Evolutionary conservation across 2,329 filamentous ascomycete species (phyloP).

Genomic region (Fusarium torreyae): DNA sequence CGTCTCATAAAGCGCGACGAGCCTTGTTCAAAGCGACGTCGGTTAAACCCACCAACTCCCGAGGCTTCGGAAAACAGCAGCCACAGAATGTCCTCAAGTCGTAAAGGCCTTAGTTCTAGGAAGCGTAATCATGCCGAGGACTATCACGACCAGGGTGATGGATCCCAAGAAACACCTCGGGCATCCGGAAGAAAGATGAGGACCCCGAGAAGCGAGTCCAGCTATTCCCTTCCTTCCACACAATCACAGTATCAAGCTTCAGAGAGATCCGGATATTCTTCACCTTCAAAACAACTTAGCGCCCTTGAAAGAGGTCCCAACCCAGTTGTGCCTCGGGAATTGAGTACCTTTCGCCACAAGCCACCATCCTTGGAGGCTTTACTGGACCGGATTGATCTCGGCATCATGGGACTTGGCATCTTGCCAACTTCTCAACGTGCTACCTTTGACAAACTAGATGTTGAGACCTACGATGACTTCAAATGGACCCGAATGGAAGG

Average conservation of each 20-base stretch:
- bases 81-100: slow-evolving; percentile 5
- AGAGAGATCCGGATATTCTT: slow-evolving; percentile 19
- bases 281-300: slow-evolving; percentile 19
- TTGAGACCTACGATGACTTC: slow-evolving; percentile 10
- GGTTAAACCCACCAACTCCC: slow-evolving; percentile 16
- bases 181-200: slow-evolving; percentile 1
- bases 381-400: slow-evolving; percentile 19
- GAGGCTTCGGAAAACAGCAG: not conserved
- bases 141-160: not conserved
- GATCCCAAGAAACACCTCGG: slow-evolving; percentile 14
- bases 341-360: slow-evolving; percentile 12
- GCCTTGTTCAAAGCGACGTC: slow-evolving; percentile 14
- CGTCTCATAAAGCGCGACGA: not conserved
- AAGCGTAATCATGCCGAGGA: slow-evolving; percentile 6
- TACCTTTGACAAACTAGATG: not conserved
- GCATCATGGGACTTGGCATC: slow-evolving; percentile 8
- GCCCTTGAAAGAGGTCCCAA: slow-evolving; percentile 3
- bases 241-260: slow-evolving; percentile 7
- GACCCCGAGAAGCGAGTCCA: slow-evolving; percentile 26
- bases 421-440: slow-evolving; percentile 3
- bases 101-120: not conserved
- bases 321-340: slow-evolving; percentile 4
- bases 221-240: slow-evolving; percentile 13
- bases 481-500: slow-evolving; percentile 15
- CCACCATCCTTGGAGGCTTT: slow-evolving; percentile 16